Base-by-base conservation (phyloP, 2,329 filamentous ascomycete species). In the Fusarium buharicum region DNA sequence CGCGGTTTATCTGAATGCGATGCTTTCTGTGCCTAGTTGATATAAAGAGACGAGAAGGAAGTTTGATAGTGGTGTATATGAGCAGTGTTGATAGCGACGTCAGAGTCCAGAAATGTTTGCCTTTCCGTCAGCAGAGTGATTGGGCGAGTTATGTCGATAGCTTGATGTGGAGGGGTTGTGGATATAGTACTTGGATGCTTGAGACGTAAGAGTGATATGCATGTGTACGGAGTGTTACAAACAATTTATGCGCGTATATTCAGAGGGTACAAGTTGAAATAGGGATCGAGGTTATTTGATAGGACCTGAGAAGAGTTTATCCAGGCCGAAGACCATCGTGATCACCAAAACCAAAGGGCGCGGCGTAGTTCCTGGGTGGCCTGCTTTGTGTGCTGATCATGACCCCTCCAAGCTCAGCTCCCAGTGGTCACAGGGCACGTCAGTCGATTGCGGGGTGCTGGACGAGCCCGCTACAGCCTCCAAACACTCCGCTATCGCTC, bases 361-460 rank as follows among this genome's bases (percentile, higher is more conserved):
- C 18, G 13, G 13, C 28, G 53, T 30, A 45, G 30, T 36, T 40
- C 34, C 6, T 30, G 22, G 40, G 62, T 66, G 64, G 62, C 39
- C 52, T 66, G 62, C 49, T 62, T 62, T 65, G 39, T 65, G 57
- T 47, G 57, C 53, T 50, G 62, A 66, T 66, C 57, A 60, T 31
- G 57, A 39, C 56, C 46, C 28, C 50, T 46, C 46, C 16, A 39
- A 8, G 22, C 22, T 8, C 22, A 24, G 22, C 22, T 24, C 22
- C 22, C 24, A 28, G 50, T 37, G 62, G 62, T 66, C 62, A 66
- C 64, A 66, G 59, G 64, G 62, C 62, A 37, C 44, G 48, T 66
- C 62, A 66, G 61, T 62, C 62, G 62, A 65, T 64, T 49, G 60
- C 56, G 45, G 51, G 56, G 60, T 24, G 22, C 22, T 24, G 18